phyloP scores from a whole-genome alignment of 257 asterid genomes.

The Coffea eugenioides region DNA sequence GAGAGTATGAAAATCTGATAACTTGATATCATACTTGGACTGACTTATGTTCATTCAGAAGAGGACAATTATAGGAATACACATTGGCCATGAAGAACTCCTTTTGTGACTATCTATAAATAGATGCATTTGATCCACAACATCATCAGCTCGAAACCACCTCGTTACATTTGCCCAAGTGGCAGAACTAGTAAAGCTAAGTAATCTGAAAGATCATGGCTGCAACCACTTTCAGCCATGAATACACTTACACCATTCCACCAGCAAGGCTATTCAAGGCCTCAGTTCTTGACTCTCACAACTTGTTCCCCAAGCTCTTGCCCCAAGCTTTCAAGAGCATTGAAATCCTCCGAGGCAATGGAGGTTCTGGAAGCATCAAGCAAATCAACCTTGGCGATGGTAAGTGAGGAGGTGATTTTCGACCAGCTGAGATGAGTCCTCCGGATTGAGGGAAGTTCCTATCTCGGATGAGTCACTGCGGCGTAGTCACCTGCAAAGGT shows the following conservation, averaged over 20 bases:
- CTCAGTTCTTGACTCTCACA: slow-evolving; percentile 11
- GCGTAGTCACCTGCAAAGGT: too few relatives aligned
- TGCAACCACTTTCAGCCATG: slow-evolving; percentile 7
- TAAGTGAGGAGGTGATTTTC: too few relatives aligned
- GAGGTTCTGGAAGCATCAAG: slow-evolving; percentile 20
- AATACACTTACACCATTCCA: not conserved
- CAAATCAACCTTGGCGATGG: slow-evolving; percentile 12
- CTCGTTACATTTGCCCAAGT: not conserved
- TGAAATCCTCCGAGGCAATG: slow-evolving; percentile 15
- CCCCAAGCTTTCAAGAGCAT: slow-evolving; percentile 15
- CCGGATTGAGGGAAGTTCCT: too few relatives aligned
- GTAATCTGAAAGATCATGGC: slow-evolving; percentile 3
- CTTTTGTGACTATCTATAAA: not conserved
- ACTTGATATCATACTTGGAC: not conserved
- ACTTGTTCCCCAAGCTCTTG: slow-evolving; percentile 14
- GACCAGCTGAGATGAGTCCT: too few relatives aligned
- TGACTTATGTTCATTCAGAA: not conserved
- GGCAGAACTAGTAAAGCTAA: not conserved
- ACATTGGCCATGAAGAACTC: not conserved
- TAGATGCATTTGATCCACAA: not conserved
- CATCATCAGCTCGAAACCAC: not conserved
- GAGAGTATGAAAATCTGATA: not conserved
- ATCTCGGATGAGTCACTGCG: too few relatives aligned
- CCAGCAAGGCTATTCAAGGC: slow-evolving; percentile 22
- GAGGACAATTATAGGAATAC: not conserved